Evolutionary conservation across 176 grass and related monocot genomes (phyloP).

Genomic region (Metroxylon sagu): DNA sequence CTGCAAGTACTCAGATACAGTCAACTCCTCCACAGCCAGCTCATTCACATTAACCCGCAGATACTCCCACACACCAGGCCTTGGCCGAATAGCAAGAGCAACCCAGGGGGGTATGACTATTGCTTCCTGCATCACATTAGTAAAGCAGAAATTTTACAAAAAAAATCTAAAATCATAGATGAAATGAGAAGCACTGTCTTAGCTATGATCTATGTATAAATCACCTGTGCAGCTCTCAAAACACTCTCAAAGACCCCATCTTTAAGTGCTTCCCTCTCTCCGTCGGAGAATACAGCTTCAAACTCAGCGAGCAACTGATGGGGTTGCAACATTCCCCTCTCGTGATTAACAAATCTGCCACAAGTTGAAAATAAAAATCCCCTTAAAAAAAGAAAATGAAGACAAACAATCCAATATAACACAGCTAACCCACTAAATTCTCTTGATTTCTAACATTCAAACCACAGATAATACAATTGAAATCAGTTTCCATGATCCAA

Average conservation of each 20-base stretch:
- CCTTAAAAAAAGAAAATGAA: too few relatives aligned
- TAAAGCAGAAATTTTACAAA: neutral
- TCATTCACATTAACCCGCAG: slow-evolving; percentile 90
- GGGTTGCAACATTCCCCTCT: slow-evolving; percentile 90
- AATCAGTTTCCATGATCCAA: too few relatives aligned
- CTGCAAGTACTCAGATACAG: slow-evolving; percentile 76
- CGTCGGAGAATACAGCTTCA: slow-evolving; percentile 42
- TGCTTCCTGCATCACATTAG: slow-evolving; percentile 51
- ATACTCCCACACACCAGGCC: slow-evolving; percentile 97
- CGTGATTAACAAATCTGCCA: slow-evolving; percentile 71
- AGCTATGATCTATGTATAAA: neutral
- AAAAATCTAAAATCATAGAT: neutral
- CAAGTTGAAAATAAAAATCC: neutral
- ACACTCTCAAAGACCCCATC: slow-evolving; percentile 64
- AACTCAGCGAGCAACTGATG: slow-evolving; percentile 85
- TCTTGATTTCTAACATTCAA: too few relatives aligned
- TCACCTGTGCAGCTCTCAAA: slow-evolving; percentile 81
- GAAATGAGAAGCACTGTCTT: neutral
- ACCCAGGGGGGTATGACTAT: slow-evolving; percentile 83
- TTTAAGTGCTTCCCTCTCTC: slow-evolving; percentile 63
- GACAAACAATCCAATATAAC: too few relatives aligned
- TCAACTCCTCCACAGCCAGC: slow-evolving; percentile 74
- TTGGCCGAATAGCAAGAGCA: slow-evolving; percentile 89
- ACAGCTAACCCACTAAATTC: too few relatives aligned
- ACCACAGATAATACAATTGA: too few relatives aligned